phyloP scores from a whole-genome alignment of 495 filamentous ascomycete species.

The Penicillium verhagenii region DNA sequence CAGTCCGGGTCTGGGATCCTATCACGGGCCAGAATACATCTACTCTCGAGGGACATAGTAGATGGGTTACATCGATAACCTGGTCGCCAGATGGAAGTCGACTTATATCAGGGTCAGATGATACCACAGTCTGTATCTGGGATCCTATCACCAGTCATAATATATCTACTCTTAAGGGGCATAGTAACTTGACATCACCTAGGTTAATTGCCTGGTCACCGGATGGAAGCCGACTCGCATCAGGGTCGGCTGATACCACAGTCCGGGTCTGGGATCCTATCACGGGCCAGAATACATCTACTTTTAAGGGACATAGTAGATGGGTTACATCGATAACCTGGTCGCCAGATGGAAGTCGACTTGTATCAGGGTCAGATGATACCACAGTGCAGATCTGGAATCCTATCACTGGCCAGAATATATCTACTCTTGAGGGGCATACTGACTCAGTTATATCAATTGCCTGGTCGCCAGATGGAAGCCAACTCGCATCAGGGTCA shows the following conservation, averaged over 20 bases:
- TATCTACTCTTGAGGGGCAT: not conserved
- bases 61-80: slow-evolving; percentile 16
- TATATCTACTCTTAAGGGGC: slow-evolving; percentile 1
- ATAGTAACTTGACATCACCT: not conserved
- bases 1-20: not conserved
- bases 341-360: slow-evolving; percentile 16
- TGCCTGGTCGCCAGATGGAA: slow-evolving; percentile 1
- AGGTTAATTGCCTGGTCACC: not conserved
- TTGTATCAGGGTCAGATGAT: slow-evolving; percentile 20
- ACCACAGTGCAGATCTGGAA: slow-evolving; percentile 21
- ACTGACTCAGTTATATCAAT: not conserved
- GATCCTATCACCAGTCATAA: not conserved
- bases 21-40: not conserved
- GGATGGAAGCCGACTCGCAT: not conserved
- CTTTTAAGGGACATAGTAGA: not conserved
- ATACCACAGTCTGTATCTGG: slow-evolving; percentile 21
- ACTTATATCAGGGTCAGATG: slow-evolving; percentile 18
- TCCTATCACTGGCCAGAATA: slow-evolving; percentile 3
- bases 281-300: not conserved
- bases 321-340: slow-evolving; percentile 21
- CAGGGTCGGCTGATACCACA: not conserved
- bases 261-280: not conserved
- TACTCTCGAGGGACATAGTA: not conserved
- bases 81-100: slow-evolving; percentile 20
- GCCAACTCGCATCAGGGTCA: not conserved